Evolutionary conservation across 106 monocot species (phyloP), one percentile per base, ranked within the genome.

Genomic region (Dioscorea alata): DNA sequence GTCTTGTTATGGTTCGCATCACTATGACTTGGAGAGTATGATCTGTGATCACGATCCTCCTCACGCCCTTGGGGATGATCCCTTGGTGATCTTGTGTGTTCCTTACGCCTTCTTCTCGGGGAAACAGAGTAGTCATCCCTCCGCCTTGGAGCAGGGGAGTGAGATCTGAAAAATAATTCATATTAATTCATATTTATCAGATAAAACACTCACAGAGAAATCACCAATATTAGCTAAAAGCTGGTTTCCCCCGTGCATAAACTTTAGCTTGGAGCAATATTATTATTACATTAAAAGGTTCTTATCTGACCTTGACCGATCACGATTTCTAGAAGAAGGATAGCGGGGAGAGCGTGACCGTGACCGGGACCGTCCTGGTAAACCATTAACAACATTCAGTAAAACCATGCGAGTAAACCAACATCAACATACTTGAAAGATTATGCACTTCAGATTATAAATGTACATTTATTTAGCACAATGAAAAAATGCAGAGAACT

Each of bases 101-200:
- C 61, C 13, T 60, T 64, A 20, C 54, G 33, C 60, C 68, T 67
- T 21, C 63, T 78, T 42, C 49, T 60, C 8, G 90, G 86, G 16
- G 90, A 86, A 65, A 60, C 51, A 73, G 84, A 80, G 31, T 74
- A 64, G 34, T 80, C 76, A 54, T 56, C 77, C 15, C 76, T 73
- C 54, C 66, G 70, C 72, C 71, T 79, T 22, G 81, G 79, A 18
- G 74, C 81, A 68, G 87, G 87, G 57, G 90, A 91, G 69, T 79
- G 76, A 23, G 90, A 91, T 64, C 87, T 87, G 71, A 13, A 68
- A 31, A 24, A 20, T 22, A 51, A 23, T 56, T 14, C 33, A 63
- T 50, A n/a, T 22, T 22, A 51, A 23, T 56, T 14, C 33, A 63
- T 50, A n/a, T 22, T 42, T 10, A 3, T 6, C 10, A 2, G 5